These are phyloP conservation scores for Juncus effusus DNA, from an alignment of 176 grass and related monocot species.

Conservation along the genomic window DNA sequence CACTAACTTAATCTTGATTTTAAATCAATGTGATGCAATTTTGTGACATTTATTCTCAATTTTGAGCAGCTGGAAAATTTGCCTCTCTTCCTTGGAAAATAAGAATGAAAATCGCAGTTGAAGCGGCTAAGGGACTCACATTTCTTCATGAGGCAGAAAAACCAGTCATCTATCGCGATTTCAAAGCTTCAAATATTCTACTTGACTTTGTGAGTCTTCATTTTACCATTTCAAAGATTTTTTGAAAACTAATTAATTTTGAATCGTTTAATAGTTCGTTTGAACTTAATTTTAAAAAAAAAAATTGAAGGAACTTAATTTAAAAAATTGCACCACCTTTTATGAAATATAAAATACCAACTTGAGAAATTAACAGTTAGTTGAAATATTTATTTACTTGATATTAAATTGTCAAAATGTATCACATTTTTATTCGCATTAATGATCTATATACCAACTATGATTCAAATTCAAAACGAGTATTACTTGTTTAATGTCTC, in stretches of 20 bases:
- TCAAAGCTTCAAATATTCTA: slow-evolving; percentile 92
- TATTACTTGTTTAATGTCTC: no score
- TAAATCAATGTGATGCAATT: slow-evolving; percentile 1
- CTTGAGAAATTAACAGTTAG: no score
- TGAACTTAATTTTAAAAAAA: no score
- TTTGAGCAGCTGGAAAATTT: slow-evolving; percentile 29
- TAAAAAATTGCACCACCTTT: not conserved
- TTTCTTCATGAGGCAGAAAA: slow-evolving; percentile 79
- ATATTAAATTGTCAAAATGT: no score
- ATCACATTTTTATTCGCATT: no score
- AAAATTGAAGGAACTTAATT: no score
- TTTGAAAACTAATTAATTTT: not conserved
- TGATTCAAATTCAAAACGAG: no score
- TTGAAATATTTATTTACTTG: no score
- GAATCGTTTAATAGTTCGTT: not conserved
- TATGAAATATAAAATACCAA: not conserved
- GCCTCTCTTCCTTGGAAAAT: slow-evolving; percentile 60
- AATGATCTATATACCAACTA: no score
- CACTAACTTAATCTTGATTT: no score
- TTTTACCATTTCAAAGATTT: slow-evolving; percentile 1
- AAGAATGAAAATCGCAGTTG: slow-evolving; percentile 68
- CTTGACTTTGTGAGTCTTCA: slow-evolving; percentile 50
- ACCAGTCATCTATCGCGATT: slow-evolving; percentile 89
- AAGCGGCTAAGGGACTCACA: slow-evolving; percentile 73
- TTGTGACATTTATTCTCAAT: not conserved